Base-by-base conservation (phyloP, 345 rosid species). In the Lumnitzera racemosa region DNA sequence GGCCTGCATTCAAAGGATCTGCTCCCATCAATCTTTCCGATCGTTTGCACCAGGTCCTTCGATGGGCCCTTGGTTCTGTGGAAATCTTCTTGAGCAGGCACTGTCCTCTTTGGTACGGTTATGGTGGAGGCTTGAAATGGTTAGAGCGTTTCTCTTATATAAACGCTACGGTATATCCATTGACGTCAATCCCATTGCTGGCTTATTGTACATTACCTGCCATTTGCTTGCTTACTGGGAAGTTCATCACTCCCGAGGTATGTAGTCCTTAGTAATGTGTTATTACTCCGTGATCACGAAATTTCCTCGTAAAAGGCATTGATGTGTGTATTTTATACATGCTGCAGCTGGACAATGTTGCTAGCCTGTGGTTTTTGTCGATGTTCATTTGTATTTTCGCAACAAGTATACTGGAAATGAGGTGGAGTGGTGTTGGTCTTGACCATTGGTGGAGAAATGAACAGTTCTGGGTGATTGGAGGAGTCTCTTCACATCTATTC, bases 401-500 rank as follows among this genome's bases (percentile, higher is more conserved):
- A 17, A 87, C 95, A 15, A 74, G 73, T 54, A 74, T 81, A 52
- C 78, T 87, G 7, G 91, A 87, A 73, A 82, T 84, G 85, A 71
- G 83, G 64, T 84, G 88, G 95, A 82, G 88, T 41, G 79, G 79
- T 31, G 86, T 82, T 0, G 80, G 90, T n/a, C 64, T 87, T 24
- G 73, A 84, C 14, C 85, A 84, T 13, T 84, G 95, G 89, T 82
- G 90, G 95, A 84, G 95, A 69, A 87, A 87, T 31, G 84, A 87
- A 59, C 88, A 84, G 76, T 82, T 82, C 70, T 84, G 88, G 95
- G 84, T 80, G 55, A 84, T 82, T 2, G 88, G 84, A 69, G 86
- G 88, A 12, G 83, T 82, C n/a, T 87, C 86, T 1, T 70, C 88
- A 31, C 90, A 78, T 63, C 79, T 83, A 46, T 78, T 84, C 52